Evolutionary conservation across 2,329 filamentous ascomycete genomes (phyloP).

Genomic region (Xylariaceae sp.): DNA sequence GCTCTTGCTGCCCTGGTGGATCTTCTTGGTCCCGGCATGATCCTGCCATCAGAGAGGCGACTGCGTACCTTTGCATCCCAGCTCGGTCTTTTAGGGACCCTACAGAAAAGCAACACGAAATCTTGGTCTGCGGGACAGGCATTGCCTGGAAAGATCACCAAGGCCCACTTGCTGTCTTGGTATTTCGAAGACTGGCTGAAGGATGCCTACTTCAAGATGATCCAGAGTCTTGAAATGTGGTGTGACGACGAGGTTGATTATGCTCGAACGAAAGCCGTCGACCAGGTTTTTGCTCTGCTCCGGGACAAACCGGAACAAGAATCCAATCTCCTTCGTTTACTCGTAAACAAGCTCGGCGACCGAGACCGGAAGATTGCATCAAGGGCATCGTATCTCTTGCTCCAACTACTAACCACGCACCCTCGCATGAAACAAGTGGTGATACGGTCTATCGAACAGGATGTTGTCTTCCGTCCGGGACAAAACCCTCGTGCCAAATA

Average conservation of each 20-base stretch:
- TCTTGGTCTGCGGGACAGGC: conserved; percentile 63
- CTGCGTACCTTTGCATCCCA: conserved; percentile 75
- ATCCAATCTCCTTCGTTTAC: conserved; percentile 79
- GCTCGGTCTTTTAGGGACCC: conserved; percentile 63
- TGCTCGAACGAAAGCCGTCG: conserved; percentile 78
- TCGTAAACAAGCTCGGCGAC: conserved; percentile 96
- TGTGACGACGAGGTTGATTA: conserved; percentile 94
- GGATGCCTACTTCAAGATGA: conserved; percentile 83
- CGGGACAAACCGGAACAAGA: conserved; percentile 98
- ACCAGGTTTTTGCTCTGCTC: conserved; percentile 84
- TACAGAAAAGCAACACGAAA: conserved; percentile 54
- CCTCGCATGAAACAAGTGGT: conserved; percentile 91
- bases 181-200: conserved; percentile 95
- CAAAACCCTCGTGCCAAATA: conserved; percentile 88
- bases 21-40: conserved; percentile 80
- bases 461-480: conserved; percentile 78
- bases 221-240: conserved; percentile 88
- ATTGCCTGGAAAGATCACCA: conserved; percentile 67
- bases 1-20: conserved; percentile 93
- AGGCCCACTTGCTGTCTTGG: conserved; percentile 79
- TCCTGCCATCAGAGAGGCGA: conserved; percentile 78
- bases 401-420: conserved; percentile 83
- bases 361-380: conserved; percentile 94
- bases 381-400: conserved; percentile 83
- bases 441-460: conserved; percentile 76